A percentile compares a stretch with the other conserved stretches of the same genome.
These are phyloP conservation scores for Adiantum capillusveneris DNA, from an alignment of 75 land plant genomes.

Conservation along the genomic window DNA sequence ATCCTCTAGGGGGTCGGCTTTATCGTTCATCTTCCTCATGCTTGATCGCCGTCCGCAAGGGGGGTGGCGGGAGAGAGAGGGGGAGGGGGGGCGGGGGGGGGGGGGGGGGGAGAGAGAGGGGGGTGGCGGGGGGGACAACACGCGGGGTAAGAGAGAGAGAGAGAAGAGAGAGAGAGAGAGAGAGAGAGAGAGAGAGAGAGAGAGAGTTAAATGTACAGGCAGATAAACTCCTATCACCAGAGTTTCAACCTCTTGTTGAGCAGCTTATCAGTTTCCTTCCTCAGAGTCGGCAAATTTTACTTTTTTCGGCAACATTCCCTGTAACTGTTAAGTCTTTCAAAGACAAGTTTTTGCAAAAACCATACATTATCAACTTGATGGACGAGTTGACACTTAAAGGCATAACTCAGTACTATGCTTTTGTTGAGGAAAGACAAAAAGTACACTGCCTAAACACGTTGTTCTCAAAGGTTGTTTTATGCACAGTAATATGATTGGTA, in stretches of 20 bases:
- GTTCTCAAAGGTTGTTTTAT: conserved; percentile 99
- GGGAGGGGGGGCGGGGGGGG: too few relatives aligned
- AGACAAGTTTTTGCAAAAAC: conserved; percentile 73
- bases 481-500: too few relatives aligned
- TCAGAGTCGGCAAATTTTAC: conserved; percentile 62
- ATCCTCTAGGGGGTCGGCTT: too few relatives aligned
- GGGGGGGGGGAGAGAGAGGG: too few relatives aligned
- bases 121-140: too few relatives aligned
- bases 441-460: conserved; percentile 93
- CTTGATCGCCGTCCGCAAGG: too few relatives aligned
- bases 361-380: conserved; percentile 89
- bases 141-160: too few relatives aligned
- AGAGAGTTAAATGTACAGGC: too few relatives aligned
- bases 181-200: too few relatives aligned
- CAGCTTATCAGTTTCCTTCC: conserved; percentile 77
- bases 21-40: too few relatives aligned
- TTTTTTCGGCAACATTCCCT: conserved; percentile 94
- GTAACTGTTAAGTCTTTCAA: conserved; percentile 98
- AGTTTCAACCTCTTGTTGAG: conserved; percentile 83
- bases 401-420: conserved; percentile 93
- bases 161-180: too few relatives aligned
- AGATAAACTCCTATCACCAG: conserved; percentile 91
- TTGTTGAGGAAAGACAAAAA: conserved; percentile 96
- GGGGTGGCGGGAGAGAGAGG: too few relatives aligned
- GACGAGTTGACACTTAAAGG: conserved; percentile 96